Base-by-base conservation (phyloP, 2,329 filamentous ascomycete genomes). In the Triangularia setosa region DNA sequence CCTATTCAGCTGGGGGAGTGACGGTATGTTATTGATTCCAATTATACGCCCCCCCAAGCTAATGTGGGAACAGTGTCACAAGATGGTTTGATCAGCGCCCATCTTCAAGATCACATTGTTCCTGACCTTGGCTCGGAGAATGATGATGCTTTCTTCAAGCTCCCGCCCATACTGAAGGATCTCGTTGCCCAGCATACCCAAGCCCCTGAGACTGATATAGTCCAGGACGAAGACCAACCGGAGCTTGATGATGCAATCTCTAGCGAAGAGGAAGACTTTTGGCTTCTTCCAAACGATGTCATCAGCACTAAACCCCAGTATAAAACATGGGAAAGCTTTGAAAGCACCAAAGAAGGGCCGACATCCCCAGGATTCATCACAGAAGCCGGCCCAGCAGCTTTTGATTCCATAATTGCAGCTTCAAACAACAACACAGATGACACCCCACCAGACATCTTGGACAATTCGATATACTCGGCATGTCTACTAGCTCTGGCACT, bases 291-390 rank as follows among this genome's bases (percentile, higher is more conserved):
- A 1, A 75, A 79, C 7, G 71, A 76, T 12, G 66, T 72, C 9
- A 58, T 70, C 1, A 60, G 69, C n/a, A 73, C 73, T 4, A 59
- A 66, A 4, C 76, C 81, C 6, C 74, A 78, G 44, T 86, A 87
- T 71, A 84, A 83, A 65, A 89, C 88, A 0, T 95, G 91, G 91
- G 87, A 92, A 68, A 78, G 76, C 1, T 93, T 93, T 70, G 77
- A 81, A 1, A 16, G 73, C 76, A 11, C 69, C 76, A 0, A 73
- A 79, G n/a, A 72, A 78, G 4, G 72, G 78, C 4, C 75, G 9
- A 68, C 74, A 1, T 65, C 73, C 54, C 77, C 81, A 62, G 48
- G 82, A 1, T 88, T 90, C 67, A 77, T 93, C 12, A 88, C 87
- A 2, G 91, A 95, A 75, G 86, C 87, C 27, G 89, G 89, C 0